Conservation (phyloP, 768 basidiomycete species). For the Mycena olivaceomarginata region DNA sequence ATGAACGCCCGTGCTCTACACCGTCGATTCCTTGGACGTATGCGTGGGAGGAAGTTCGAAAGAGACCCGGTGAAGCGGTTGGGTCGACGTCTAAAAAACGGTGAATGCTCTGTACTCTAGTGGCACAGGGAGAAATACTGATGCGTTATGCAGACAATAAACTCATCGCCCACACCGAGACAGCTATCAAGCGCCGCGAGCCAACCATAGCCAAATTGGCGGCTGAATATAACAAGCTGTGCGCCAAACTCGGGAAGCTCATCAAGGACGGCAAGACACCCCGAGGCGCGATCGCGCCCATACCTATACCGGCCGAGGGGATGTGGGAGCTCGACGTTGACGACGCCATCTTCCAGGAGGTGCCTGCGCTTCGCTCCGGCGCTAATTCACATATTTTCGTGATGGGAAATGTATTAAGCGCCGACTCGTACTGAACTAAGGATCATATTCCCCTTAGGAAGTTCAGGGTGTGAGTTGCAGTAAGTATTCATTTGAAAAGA, state of each 20-base stretch:
- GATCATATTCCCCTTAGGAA: too few species aligned
- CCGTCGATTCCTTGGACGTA: not conserved
- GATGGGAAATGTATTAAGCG: too few species aligned
- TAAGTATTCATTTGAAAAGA: too few species aligned
- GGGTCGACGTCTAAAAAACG: not conserved
- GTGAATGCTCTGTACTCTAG: not conserved
- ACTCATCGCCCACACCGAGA: not conserved
- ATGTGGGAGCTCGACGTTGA: slow-evolving; percentile 5
- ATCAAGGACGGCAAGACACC: not conserved
- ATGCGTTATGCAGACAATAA: not conserved
- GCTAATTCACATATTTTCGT: too few species aligned
- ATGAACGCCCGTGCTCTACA: not conserved
- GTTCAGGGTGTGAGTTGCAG: too few species aligned
- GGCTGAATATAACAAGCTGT: not conserved
- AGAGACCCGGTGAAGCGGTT: not conserved
- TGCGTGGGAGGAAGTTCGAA: not conserved
- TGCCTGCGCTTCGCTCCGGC: too few species aligned
- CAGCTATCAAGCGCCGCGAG: not conserved
- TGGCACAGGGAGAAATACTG: not conserved
- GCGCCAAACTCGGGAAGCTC: not conserved
- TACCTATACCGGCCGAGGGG: not conserved
- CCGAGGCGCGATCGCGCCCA: not conserved
- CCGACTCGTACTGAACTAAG: too few species aligned
- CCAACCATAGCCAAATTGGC: not conserved
- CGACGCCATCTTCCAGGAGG: slow-evolving; percentile 46